Evolutionary conservation across 305 asterid genomes (phyloP).

Genomic region (Fraxinus paxiana): DNA sequence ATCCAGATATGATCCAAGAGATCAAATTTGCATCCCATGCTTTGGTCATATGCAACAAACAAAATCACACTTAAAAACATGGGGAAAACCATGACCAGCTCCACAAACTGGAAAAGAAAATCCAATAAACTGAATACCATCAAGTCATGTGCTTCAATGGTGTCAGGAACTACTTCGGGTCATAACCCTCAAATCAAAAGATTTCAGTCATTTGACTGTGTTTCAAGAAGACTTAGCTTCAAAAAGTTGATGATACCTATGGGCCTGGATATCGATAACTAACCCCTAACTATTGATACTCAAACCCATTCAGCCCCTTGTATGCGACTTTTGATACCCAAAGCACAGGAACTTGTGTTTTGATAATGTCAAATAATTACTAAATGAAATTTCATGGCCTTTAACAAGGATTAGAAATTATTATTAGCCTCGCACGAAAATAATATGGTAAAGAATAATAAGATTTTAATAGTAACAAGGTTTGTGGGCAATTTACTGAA

Average conservation of each 20-base stretch:
- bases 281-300: neutral
- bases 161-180: neutral
- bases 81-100: neutral
- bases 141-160: constrained; percentile 3
- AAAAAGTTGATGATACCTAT: neutral
- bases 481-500: neutral
- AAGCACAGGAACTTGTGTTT: neutral
- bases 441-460: neutral
- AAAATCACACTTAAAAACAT: neutral
- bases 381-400: neutral
- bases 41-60: neutral
- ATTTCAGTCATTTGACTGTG: neutral
- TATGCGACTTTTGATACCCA: neutral
- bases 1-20: neutral
- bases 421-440: neutral
- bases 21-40: neutral
- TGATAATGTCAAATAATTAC: neutral
- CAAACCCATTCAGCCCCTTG: neutral
- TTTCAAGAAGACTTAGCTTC: neutral
- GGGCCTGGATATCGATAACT: neutral
- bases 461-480: neutral
- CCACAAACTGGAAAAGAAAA: neutral
- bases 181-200: neutral
- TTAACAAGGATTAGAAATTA: neutral
- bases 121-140: neutral